These are phyloP conservation scores for Fusarium sp. DNA, from an alignment of 2,329 filamentous ascomycete genomes.

Conservation along the genomic window DNA sequence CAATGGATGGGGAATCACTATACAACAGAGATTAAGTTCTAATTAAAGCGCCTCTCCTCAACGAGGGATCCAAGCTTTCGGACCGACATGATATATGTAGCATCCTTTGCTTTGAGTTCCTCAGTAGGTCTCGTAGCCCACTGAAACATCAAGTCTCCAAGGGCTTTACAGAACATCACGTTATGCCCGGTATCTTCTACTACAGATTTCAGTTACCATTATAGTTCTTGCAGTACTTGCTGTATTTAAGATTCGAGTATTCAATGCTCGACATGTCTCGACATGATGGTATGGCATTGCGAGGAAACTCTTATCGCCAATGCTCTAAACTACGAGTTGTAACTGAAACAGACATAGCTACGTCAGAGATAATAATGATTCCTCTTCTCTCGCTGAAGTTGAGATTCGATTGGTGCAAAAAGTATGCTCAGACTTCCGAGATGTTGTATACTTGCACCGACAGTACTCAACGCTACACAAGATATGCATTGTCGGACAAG, in stretches of 20 bases:
- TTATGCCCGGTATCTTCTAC: not conserved
- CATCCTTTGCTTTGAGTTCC: not conserved
- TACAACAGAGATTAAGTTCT: not conserved
- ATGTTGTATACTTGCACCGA: not conserved
- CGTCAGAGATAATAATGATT: not conserved
- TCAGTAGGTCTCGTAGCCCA: no score
- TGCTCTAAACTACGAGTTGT: no score
- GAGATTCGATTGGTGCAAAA: not conserved
- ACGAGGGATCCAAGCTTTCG: rapidly evolving
- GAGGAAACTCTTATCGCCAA: not conserved
- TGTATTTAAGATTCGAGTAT: no score
- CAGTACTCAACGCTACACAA: not conserved
- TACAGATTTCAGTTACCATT: not conserved
- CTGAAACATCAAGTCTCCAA: not conserved
- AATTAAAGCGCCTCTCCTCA: no score
- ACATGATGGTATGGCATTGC: no score
- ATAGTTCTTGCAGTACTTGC: not conserved
- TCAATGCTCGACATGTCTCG: not conserved
- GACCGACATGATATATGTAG: no score
- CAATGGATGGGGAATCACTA: no score
- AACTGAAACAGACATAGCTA: not conserved
- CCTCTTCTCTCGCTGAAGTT: not conserved
- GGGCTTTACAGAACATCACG: not conserved
- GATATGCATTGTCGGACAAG: not conserved
- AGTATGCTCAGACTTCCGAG: not conserved